A percentile compares a stretch with the other conserved stretches of the same genome.
Evolutionary conservation across 2,329 filamentous ascomycete genomes (phyloP).

Genomic region (Stylonectria norvegica): DNA sequence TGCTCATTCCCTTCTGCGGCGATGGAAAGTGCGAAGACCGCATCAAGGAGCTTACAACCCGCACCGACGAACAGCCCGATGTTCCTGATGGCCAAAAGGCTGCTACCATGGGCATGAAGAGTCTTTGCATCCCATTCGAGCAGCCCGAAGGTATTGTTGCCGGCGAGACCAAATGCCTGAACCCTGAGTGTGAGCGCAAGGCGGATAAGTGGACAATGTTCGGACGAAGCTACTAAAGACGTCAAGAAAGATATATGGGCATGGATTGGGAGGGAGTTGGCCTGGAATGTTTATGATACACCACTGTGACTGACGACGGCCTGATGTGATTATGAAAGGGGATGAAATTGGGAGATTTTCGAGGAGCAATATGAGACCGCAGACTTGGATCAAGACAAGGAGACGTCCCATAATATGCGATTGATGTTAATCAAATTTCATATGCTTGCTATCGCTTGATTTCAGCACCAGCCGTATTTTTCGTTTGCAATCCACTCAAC

Average conservation of each 20-base stretch:
- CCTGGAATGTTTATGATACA: conserved; percentile 30
- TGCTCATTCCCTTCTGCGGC: conserved; percentile 87
- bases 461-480: conserved; percentile 75
- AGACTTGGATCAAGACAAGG: too few relatives aligned
- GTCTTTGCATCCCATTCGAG: conserved; percentile 70
- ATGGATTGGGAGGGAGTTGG: conserved; percentile 27
- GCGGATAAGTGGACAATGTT: conserved; percentile 93
- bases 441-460: too few relatives aligned
- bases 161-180: conserved; percentile 87
- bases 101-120: conserved; percentile 65
- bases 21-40: conserved; percentile 81
- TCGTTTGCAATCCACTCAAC: conserved; percentile 73
- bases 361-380: too few relatives aligned
- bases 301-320: conserved; percentile 27
- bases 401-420: too few relatives aligned
- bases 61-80: conserved; percentile 60
- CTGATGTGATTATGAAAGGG: conserved; percentile 27
- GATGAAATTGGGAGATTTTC: conserved; percentile 12
- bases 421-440: too few relatives aligned
- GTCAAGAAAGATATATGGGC: conserved; percentile 14
- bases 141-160: conserved; percentile 77
- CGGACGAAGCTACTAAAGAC: conserved; percentile 63
- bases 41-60: conserved; percentile 88
- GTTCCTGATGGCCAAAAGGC: conserved; percentile 52
- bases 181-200: conserved; percentile 73